phyloP scores from a whole-genome alignment of 1,284 basidiomycete species.

The Cutaneotrichosporon cutaneum region DNA sequence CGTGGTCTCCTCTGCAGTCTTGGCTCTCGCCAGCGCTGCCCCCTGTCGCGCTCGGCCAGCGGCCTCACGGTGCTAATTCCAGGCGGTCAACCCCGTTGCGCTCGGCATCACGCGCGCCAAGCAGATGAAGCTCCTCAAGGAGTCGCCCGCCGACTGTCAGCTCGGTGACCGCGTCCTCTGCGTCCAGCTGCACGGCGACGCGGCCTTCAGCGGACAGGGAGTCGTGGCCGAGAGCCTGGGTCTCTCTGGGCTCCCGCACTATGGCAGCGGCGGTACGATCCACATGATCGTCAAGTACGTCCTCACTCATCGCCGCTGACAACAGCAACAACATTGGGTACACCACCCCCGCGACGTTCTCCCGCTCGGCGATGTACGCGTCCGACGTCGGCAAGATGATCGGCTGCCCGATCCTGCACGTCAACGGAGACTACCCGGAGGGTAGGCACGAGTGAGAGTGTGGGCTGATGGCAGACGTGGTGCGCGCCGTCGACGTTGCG shows the following conservation, averaged over 20 bases:
- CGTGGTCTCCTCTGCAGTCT: too few species aligned
- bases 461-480: slow-evolving; percentile 60
- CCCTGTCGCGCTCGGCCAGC: too few species aligned
- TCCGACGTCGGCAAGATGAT: slow-evolving; percentile 89
- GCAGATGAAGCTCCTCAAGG: slow-evolving; percentile 77
- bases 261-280: slow-evolving; percentile 80
- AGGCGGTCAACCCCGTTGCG: slow-evolving; percentile 77
- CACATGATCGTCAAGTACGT: slow-evolving; percentile 88
- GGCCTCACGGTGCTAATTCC: too few species aligned
- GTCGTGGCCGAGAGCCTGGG: slow-evolving; percentile 84
- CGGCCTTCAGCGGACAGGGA: slow-evolving; percentile 84
- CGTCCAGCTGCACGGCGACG: slow-evolving; percentile 85
- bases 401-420: slow-evolving; percentile 82
- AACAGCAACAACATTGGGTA: slow-evolving; percentile 70
- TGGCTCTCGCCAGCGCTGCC: too few species aligned
- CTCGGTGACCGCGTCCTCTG: slow-evolving; percentile 82
- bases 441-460: slow-evolving; percentile 54
- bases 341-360: slow-evolving; percentile 77
- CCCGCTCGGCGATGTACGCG: slow-evolving; percentile 80
- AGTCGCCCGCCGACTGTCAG: slow-evolving; percentile 63
- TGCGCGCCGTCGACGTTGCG: slow-evolving; percentile 71
- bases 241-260: slow-evolving; percentile 80
- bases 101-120: slow-evolving; percentile 87
- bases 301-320: not conserved
- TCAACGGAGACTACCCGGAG: slow-evolving; percentile 87